Conservation (phyloP, 176 grass and related monocot genomes). For the Tillandsia leiboldiana region DNA sequence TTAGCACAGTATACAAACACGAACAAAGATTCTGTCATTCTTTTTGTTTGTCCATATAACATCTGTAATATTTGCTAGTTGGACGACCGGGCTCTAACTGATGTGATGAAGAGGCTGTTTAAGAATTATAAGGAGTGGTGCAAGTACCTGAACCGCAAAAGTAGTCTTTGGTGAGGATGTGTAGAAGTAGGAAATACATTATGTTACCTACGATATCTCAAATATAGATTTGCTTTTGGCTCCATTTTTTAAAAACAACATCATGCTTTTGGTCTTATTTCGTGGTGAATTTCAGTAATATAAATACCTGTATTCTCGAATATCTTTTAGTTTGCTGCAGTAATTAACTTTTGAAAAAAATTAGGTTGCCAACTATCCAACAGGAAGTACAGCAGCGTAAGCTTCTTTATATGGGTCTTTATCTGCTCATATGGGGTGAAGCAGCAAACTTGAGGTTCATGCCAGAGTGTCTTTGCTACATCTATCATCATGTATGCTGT, state of each 20-base stretch:
- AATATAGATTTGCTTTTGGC: too few relatives aligned
- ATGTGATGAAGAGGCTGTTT: constrained; percentile 79
- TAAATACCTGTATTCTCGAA: too few relatives aligned
- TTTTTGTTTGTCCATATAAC: neutral
- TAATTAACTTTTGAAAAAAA: too few relatives aligned
- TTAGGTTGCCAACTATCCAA: constrained; percentile 88
- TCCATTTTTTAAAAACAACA: too few relatives aligned
- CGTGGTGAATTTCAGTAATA: neutral
- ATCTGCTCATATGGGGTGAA: constrained; percentile 98
- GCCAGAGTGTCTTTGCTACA: constrained; percentile 97
- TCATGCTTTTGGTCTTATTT: too few relatives aligned
- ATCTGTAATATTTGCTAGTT: constrained; percentile 30
- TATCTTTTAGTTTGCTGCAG: too few relatives aligned
- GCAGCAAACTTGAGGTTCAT: constrained; percentile 93
- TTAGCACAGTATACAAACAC: neutral
- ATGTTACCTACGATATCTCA: too few relatives aligned
- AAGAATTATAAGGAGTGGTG: constrained; percentile 96
- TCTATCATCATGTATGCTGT: constrained; percentile 88
- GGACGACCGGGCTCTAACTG: constrained; percentile 59
- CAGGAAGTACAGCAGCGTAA: constrained; percentile 96
- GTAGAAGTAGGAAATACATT: neutral
- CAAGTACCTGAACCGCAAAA: constrained; percentile 74
- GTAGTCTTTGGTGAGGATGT: constrained; percentile 70
- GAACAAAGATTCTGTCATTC: neutral
- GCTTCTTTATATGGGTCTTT: constrained; percentile 93